Evolutionary conservation across 495 filamentous ascomycete genomes (phyloP).

Genomic region (Tuber aestivum): DNA sequence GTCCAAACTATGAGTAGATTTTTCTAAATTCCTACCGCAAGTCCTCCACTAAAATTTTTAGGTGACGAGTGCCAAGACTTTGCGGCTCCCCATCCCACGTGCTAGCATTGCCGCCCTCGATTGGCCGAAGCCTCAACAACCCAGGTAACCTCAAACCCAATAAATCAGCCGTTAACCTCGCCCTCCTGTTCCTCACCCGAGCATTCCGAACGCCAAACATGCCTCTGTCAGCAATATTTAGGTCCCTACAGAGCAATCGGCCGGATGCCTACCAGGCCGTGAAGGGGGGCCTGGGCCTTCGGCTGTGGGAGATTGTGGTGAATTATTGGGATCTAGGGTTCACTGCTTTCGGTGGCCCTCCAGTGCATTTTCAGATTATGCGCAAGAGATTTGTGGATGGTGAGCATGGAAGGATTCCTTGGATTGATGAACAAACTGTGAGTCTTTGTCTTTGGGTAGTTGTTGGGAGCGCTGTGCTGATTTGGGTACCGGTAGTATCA

Average conservation of each 20-base stretch:
- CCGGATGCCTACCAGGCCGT: conserved; percentile 24
- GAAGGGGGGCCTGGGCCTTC: conserved; percentile 13
- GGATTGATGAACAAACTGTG: conserved; percentile 72
- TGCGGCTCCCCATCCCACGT: background rate
- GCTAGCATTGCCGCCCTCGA: background rate
- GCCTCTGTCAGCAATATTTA: conserved; percentile 26
- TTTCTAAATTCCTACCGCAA: too few relatives aligned
- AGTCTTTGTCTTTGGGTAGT: conserved; percentile 13
- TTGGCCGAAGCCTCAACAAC: background rate
- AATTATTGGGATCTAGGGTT: conserved; percentile 57
- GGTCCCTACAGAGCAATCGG: conserved; percentile 7
- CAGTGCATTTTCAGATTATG: conserved; percentile 58
- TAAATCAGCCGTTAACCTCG: background rate
- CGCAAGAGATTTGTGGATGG: conserved; percentile 61
- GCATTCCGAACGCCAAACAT: background rate
- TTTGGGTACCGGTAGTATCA: conserved; percentile 55
- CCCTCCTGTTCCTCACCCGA: background rate
- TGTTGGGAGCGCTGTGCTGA: background rate
- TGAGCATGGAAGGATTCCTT: conserved; percentile 43
- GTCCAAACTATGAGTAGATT: too few relatives aligned
- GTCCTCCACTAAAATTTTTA: background rate
- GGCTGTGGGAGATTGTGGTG: conserved; percentile 21
- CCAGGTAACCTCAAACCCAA: background rate
- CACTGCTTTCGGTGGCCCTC: conserved; percentile 57
- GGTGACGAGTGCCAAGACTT: background rate